Conservation (phyloP, 345 rosid species). For the Salix brachista region DNA sequence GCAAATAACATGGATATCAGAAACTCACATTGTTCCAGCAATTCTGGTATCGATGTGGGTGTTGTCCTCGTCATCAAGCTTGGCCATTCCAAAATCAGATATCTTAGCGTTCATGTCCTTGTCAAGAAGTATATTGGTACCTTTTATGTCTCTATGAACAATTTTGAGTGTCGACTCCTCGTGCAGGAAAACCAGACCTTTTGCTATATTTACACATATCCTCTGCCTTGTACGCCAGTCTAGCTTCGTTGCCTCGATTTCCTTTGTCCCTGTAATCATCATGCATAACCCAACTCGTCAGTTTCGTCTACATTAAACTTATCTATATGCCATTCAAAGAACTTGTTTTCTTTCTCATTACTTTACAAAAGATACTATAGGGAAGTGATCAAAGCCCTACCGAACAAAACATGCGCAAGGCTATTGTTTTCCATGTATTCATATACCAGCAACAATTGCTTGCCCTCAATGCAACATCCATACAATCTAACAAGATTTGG, state of each 20-base stretch:
- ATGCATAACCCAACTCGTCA: background rate
- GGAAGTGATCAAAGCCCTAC: constrained; percentile 13
- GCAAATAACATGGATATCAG: background rate
- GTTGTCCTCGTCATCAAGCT: too few species aligned
- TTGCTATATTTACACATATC: constrained; percentile 29
- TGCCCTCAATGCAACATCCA: constrained; percentile 40
- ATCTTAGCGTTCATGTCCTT: too few species aligned
- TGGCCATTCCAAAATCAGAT: too few species aligned
- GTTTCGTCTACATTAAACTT: background rate
- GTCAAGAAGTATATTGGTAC: too few species aligned
- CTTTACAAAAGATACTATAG: background rate
- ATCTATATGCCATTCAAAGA: background rate
- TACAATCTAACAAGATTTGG: constrained; percentile 45
- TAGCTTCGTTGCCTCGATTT: constrained; percentile 7
- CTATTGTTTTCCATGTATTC: constrained; percentile 59
- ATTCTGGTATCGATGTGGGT: constrained; percentile 29
- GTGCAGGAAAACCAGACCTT: constrained; percentile 33
- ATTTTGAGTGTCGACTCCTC: constrained; percentile 29
- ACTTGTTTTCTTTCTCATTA: background rate
- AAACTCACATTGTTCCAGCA: constrained; percentile 25
- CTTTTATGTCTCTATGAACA: too few species aligned
- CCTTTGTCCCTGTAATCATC: constrained; percentile 7
- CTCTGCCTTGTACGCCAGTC: constrained; percentile 29
- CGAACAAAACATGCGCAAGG: constrained; percentile 45
- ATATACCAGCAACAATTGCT: constrained; percentile 50